These are phyloP conservation scores for Colletotrichum lindemuthianum DNA, from an alignment of 2,329 filamentous ascomycete species.

Conservation along the genomic window DNA sequence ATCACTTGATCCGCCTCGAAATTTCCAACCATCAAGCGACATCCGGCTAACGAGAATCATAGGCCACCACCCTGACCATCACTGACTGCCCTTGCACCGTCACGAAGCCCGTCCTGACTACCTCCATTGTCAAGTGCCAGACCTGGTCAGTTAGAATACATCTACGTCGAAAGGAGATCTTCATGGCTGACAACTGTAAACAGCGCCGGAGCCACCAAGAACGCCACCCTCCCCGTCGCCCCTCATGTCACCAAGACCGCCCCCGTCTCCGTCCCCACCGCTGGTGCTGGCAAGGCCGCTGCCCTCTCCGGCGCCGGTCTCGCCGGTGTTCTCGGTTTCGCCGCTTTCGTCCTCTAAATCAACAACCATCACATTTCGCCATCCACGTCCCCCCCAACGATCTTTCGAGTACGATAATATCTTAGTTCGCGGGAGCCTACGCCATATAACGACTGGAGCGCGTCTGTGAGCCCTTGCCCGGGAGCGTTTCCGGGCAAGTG, in stretches of 20 bases:
- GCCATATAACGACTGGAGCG: conserved; percentile 51
- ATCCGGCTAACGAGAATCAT: conserved; percentile 42
- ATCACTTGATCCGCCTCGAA: conserved; percentile 1
- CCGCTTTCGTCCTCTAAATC: conserved; percentile 68
- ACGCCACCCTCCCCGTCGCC: conserved; percentile 40
- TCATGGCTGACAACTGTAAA: conserved; percentile 9
- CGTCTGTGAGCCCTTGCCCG: conserved; percentile 42
- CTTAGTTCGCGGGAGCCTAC: conserved; percentile 50
- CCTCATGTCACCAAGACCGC: conserved; percentile 43
- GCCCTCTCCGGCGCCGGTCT: conserved; percentile 68
- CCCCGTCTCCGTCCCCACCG: conserved; percentile 56
- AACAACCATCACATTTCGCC: conserved; percentile 47
- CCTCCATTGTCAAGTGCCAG: conserved; percentile 62
- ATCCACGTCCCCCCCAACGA: conserved; percentile 51
- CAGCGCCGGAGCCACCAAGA: conserved; percentile 31
- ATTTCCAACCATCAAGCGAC: neutral
- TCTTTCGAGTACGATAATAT: conserved; percentile 54
- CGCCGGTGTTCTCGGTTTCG: conserved; percentile 68
- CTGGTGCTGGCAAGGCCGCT: conserved; percentile 65
- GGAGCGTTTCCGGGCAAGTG: conserved; percentile 36
- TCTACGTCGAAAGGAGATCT: neutral
- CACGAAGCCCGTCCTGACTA: conserved; percentile 66
- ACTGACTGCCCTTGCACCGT: conserved; percentile 77
- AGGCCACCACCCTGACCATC: conserved; percentile 77
- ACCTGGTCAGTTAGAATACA: conserved; percentile 55